These are phyloP conservation scores for Penstemon barbatus DNA, from an alignment of 257 asterid species.

Conservation along the genomic window DNA sequence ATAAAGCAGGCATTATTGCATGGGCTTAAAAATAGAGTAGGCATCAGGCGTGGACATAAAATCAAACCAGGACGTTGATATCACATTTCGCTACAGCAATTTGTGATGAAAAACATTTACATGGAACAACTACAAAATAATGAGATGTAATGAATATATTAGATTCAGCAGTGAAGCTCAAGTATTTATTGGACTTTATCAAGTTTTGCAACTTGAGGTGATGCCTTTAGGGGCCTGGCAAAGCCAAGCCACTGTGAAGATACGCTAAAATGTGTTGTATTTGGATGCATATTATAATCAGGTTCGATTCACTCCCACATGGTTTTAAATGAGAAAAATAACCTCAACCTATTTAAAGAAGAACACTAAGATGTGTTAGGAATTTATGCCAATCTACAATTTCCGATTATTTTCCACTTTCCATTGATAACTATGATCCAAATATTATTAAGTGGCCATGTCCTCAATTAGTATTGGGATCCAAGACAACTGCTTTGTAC, in stretches of 20 bases:
- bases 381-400: too few relatives aligned
- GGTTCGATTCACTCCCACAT: not conserved
- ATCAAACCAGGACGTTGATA: not conserved
- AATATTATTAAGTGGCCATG: too few relatives aligned
- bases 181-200: not conserved
- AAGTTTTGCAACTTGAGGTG: not conserved
- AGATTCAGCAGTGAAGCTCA: not conserved
- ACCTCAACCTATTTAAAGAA: too few relatives aligned
- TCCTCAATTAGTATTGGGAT: not conserved
- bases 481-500: not conserved
- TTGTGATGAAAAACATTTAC: not conserved
- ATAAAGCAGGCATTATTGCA: not conserved
- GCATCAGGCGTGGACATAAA: too few relatives aligned
- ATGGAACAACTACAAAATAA: not conserved
- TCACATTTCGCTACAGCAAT: not conserved
- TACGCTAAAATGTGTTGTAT: slow-evolving; percentile 9
- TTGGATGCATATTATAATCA: slow-evolving; percentile 9
- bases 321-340: not conserved
- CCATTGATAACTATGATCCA: too few relatives aligned
- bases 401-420: too few relatives aligned
- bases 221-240: not conserved
- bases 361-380: too few relatives aligned
- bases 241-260: slow-evolving; percentile 6
- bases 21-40: not conserved
- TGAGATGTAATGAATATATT: not conserved